Base-by-base conservation (phyloP, 2,329 filamentous ascomycete genomes). In the Blumeria graminis region DNA sequence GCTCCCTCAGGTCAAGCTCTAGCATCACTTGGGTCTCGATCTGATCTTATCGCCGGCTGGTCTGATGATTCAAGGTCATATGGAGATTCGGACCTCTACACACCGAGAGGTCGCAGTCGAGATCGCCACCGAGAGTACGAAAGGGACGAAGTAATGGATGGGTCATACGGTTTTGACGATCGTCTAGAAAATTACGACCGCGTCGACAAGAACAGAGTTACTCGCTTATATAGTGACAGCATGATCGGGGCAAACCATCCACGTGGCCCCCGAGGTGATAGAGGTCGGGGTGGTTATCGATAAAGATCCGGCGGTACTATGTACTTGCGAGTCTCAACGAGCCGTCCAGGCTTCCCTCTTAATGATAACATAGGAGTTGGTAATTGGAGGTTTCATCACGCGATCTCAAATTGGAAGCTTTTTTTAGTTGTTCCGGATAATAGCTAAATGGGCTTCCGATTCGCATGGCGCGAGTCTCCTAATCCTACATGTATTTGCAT, bases 111-210 rank as follows among this genome's bases (percentile, higher is more conserved):
- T 10, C 62, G 61, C 16, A 62, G 59, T 51, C 58, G 60, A 45
- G 58, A 61, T 22, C 61, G 59, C 10, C 57, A 60, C 56, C 55
- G 61, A 59, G 61, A 61, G 14, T 59, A 61, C 35, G 58, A 60
- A 16, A 58, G 64, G 32, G 63, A 65, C 11, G 65, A 66, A 18
- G 57, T 68, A 14, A 60, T 65, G 39, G 66, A 68, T 60, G 66
- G 66, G 4, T 63, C 65, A 43, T 66, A 67, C 55, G 66, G 66
- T 11, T 68, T 68, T 56, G 63, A 65, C 3, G 64, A 67, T 56
- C 60, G 62, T 6, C 67, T 68, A 65, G 66, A 67, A 3, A 65
- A 62, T 0, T 63, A 68, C 56, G 62, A 65, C 34, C 54, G 52
- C 13, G 57, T 64, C 13, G 57, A 58, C n/a, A 58, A 56, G 32